phyloP scores from a whole-genome alignment of 208 protist species.

The Borovskyia barvae region DNA sequence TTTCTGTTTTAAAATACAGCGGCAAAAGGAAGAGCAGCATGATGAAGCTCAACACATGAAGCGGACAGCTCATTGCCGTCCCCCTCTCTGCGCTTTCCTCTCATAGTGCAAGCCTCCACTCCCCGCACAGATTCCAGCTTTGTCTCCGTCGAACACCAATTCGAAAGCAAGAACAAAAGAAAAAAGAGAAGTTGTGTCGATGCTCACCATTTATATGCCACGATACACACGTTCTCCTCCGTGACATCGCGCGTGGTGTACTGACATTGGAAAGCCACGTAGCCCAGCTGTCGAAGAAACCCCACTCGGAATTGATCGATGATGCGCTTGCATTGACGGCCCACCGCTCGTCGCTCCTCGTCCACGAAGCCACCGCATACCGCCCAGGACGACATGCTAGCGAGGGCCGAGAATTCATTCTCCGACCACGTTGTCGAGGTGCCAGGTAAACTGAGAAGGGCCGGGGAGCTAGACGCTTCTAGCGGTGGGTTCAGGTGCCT shows the following conservation, averaged over 20 bases:
- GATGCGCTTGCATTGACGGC: conserved; percentile 63
- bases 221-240: conserved; percentile 71
- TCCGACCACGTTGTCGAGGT: conserved; percentile 28
- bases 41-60: no score
- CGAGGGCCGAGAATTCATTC: conserved; percentile 57
- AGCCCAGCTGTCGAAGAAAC: conserved; percentile 56
- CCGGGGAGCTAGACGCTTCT: background rate
- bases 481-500: conserved; percentile 46
- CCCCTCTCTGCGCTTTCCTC: no score
- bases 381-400: conserved; percentile 77
- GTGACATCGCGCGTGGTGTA: conserved; percentile 55
- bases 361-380: conserved; percentile 56
- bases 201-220: conserved; percentile 29
- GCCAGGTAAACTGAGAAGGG: conserved; percentile 32
- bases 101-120: no score
- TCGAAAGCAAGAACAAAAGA: background rate
- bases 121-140: no score
- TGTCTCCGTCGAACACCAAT: no score
- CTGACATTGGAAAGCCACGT: conserved; percentile 38
- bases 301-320: conserved; percentile 58
- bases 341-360: conserved; percentile 29
- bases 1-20: no score
- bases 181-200: conserved; percentile 4
- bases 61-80: no score
- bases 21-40: no score